phyloP scores from a whole-genome alignment of 2,329 filamentous ascomycete species.

The Penicillium griseofulvum region DNA sequence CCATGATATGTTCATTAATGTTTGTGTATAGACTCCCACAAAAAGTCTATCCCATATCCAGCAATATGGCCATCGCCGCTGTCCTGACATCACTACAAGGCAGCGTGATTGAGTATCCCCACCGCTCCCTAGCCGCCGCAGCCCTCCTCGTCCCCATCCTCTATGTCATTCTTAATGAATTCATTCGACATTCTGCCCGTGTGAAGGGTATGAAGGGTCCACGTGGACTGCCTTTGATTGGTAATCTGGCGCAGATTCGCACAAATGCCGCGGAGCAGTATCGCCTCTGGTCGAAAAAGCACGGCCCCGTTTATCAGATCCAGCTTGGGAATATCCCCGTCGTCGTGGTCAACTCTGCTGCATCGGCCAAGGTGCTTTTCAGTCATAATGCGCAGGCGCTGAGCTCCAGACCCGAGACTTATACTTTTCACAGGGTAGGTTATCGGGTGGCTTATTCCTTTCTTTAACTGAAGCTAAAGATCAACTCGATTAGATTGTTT shows the following conservation, averaged over 20 bases:
- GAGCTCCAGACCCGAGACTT: conserved; percentile 57
- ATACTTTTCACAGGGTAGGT: conserved; percentile 58
- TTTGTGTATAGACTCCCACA: background rate
- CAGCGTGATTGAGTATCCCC: conserved; percentile 17
- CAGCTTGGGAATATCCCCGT: conserved; percentile 58
- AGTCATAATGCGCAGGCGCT: conserved; percentile 54
- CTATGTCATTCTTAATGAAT: conserved; percentile 52
- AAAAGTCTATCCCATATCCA: background rate
- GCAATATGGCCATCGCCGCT: conserved; percentile 29
- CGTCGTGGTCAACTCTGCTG: conserved; percentile 56
- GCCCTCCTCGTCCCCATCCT: conserved; percentile 35
- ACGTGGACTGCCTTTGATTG: conserved; percentile 52
- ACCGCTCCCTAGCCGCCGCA: conserved; percentile 21
- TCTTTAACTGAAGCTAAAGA: background rate
- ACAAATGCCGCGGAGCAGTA: conserved; percentile 58
- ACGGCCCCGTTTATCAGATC: conserved; percentile 56
- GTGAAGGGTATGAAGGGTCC: conserved; percentile 52
- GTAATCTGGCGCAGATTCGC: conserved; percentile 56
- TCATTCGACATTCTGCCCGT: conserved; percentile 47
- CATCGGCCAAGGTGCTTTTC: conserved; percentile 52
- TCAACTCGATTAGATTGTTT: conserved; percentile 50
- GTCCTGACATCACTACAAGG: conserved; percentile 23
- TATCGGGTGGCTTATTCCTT: background rate
- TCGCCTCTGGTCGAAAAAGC: conserved; percentile 52
- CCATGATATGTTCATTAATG: background rate